Evolutionary conservation across 805 yeast genomes (phyloP).

Genomic region (Wickerhamiella cacticola): DNA sequence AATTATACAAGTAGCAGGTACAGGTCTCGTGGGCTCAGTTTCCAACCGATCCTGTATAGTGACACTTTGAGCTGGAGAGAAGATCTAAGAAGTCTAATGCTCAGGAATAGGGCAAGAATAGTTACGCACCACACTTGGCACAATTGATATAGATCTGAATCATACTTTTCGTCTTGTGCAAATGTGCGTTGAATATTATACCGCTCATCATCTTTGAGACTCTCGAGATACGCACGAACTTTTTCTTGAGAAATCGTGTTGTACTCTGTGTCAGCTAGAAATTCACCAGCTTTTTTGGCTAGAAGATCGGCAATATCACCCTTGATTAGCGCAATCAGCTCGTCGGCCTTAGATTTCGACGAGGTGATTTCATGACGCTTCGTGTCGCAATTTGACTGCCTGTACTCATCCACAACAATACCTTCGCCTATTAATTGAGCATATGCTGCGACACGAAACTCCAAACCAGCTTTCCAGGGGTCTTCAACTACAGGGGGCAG

Average conservation of each 20-base stretch:
- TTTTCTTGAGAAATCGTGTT: too few species aligned
- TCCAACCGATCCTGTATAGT: not conserved
- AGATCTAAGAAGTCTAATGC: not conserved
- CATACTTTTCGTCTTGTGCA: not conserved
- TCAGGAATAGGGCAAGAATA: not conserved
- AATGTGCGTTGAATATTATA: not conserved
- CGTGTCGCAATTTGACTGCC: not conserved
- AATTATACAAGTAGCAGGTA: not conserved
- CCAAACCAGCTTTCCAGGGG: not conserved
- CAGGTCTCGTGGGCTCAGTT: not conserved
- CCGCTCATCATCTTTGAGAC: not conserved
- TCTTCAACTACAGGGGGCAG: not conserved
- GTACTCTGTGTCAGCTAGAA: not conserved
- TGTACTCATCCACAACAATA: conserved; percentile 2
- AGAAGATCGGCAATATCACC: conserved; percentile 6
- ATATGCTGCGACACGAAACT: conserved; percentile 1
- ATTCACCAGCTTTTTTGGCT: not conserved
- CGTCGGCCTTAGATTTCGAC: not conserved
- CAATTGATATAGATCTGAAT: not conserved
- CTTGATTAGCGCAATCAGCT: not conserved
- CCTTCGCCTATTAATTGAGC: not conserved
- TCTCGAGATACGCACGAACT: not conserved
- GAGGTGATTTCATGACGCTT: not conserved
- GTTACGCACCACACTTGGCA: not conserved
- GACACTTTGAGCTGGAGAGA: not conserved